Percentiles rank a stretch among this genome's conserved stretches.
Conservation (phyloP, 768 basidiomycete species). For the Tulasnella sp. region DNA sequence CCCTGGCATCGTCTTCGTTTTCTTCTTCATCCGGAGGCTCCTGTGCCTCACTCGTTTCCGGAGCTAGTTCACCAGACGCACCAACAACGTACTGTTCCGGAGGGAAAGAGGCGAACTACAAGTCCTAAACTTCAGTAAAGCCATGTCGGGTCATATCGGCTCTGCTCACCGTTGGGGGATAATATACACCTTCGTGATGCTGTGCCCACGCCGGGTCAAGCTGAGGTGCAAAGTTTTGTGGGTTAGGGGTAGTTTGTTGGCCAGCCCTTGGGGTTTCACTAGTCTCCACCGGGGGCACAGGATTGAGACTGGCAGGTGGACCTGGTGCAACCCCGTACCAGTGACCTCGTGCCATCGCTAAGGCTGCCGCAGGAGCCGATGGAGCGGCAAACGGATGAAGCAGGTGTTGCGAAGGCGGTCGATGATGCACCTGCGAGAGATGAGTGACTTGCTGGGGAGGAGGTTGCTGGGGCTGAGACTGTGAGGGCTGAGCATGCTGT, state of each 20-base stretch:
- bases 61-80: background rate
- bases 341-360: background rate
- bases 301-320: background rate
- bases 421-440: constrained; percentile 10
- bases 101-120: constrained; percentile 28
- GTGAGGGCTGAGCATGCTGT: constrained; percentile 8
- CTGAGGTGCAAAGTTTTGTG: no score
- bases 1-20: constrained; percentile 21
- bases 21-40: background rate
- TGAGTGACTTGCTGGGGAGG: background rate
- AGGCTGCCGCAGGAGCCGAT: background rate
- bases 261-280: no score
- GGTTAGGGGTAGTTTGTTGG: no score
- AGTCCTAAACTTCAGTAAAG: constrained; percentile 24
- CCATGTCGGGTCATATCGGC: constrained; percentile 21
- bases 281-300: no score
- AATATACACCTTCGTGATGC: constrained; percentile 21
- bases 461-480: constrained; percentile 6
- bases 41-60: background rate
- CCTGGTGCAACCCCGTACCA: constrained; percentile 12
- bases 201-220: constrained; percentile 10
- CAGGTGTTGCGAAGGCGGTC: constrained; percentile 17
- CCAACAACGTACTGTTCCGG: constrained; percentile 24
- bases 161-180: constrained; percentile 24
- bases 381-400: background rate